Evolutionary conservation across 768 basidiomycete species (phyloP).

Genomic region (Kwoniella shandongensis): DNA sequence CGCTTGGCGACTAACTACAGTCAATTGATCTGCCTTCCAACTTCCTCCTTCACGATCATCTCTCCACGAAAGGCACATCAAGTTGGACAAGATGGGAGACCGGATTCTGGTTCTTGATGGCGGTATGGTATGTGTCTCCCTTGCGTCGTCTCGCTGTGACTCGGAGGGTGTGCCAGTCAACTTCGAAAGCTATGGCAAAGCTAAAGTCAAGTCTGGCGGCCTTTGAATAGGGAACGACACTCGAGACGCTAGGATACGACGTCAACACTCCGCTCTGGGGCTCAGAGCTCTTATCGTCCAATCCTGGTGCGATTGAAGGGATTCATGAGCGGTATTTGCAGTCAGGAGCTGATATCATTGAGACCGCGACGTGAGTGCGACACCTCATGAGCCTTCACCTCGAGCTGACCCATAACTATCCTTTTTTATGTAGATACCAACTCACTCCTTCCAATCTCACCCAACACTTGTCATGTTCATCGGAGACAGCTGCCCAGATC

Average conservation of each 20-base stretch:
- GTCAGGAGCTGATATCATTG: conserved; percentile 67
- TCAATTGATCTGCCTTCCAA: too few species aligned
- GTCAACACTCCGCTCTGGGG: conserved; percentile 67
- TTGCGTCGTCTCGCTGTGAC: too few species aligned
- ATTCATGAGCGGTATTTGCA: conserved; percentile 66
- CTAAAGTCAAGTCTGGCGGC: background rate
- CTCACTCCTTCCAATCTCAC: conserved; percentile 23
- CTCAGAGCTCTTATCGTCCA: conserved; percentile 61
- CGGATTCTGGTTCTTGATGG: conserved; percentile 21
- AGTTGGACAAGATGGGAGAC: background rate
- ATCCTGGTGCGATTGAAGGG: conserved; percentile 61
- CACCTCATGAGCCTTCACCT: background rate
- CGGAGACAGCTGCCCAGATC: conserved; percentile 29
- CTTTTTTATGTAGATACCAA: conserved; percentile 23
- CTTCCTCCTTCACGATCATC: too few species aligned
- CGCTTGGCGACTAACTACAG: too few species aligned
- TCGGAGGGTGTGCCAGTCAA: too few species aligned
- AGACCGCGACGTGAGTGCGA: conserved; percentile 65
- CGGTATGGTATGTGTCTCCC: conserved; percentile 25
- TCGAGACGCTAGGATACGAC: conserved; percentile 36
- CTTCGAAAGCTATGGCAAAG: too few species aligned
- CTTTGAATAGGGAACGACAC: conserved; percentile 42
- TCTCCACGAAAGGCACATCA: too few species aligned
- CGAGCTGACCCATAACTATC: background rate
- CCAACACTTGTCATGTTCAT: conserved; percentile 21